Conservation (phyloP, 2,329 filamentous ascomycete species). For the Gaeumannomyces tritici region DNA sequence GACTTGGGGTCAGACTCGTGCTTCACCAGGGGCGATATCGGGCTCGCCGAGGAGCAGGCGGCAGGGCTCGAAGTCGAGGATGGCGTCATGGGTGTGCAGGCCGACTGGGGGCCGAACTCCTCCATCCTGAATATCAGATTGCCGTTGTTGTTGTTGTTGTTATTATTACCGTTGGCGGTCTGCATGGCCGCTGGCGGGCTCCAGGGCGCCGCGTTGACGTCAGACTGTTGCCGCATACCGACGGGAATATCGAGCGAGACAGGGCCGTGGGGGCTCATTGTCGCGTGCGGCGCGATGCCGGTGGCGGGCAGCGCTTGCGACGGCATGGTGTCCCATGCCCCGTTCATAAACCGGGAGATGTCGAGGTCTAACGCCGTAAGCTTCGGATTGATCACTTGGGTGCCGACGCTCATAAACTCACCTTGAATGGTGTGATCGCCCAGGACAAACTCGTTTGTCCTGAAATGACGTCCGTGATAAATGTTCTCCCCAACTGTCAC, state of each 20-base stretch:
- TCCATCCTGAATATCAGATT: neutral
- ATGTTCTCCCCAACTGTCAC: neutral
- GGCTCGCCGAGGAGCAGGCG: conserved; percentile 10
- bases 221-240: neutral
- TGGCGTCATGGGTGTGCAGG: neutral
- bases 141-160: no score
- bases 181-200: neutral
- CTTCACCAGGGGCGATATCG: conserved; percentile 16
- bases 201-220: conserved; percentile 1
- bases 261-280: neutral
- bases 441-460: conserved; percentile 3
- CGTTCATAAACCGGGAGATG: neutral
- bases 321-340: neutral
- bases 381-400: conserved; percentile 8
- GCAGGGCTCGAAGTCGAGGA: neutral
- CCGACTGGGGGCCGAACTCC: conserved; percentile 1
- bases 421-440: conserved; percentile 8
- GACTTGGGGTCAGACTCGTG: conserved; percentile 7
- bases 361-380: neutral
- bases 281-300: neutral
- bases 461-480: neutral
- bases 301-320: neutral
- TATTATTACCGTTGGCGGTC: no score
- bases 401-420: conserved; percentile 5
- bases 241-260: neutral